A percentile compares a stretch with the other conserved stretches of the same genome.
phyloP scores from a whole-genome alignment of 2,329 filamentous ascomycete genomes.

The Raffaelea deltoideospora region DNA sequence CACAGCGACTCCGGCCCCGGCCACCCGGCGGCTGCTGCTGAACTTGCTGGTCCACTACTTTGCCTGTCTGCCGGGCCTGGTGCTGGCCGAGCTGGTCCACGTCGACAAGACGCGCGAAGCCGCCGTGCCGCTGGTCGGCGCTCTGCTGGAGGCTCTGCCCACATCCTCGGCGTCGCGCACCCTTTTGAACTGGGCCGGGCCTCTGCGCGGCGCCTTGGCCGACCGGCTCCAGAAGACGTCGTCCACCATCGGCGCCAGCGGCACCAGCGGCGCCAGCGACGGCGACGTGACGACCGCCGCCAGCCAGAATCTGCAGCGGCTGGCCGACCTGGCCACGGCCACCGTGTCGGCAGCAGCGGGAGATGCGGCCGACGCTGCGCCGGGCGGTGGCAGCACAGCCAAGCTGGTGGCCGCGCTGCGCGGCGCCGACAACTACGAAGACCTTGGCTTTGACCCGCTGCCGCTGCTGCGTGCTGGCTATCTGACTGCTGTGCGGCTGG shows the following conservation, averaged over 20 bases:
- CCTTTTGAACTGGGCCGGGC: background rate
- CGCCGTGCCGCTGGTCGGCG: constrained; percentile 34
- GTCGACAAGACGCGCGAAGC: constrained; percentile 38
- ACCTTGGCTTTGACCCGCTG: constrained; percentile 25
- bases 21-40: constrained; percentile 25
- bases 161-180: background rate
- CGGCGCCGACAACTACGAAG: constrained; percentile 20
- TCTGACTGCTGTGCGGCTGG: constrained; percentile 12
- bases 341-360: constrained; percentile 11
- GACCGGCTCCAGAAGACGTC: background rate
- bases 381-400: constrained; percentile 1
- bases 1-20: background rate
- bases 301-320: constrained; percentile 39
- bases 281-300: constrained; percentile 19
- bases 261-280: constrained; percentile 15
- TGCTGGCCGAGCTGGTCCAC: constrained; percentile 44
- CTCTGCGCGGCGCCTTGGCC: constrained; percentile 1
- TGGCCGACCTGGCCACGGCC: constrained; percentile 27
- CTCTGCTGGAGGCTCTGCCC: constrained; percentile 37
- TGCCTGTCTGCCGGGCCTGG: constrained; percentile 23
- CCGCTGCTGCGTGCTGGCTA: constrained; percentile 23
- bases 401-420: constrained; percentile 4
- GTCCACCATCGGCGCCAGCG: constrained; percentile 17
- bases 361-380: constrained; percentile 6
- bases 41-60: constrained; percentile 56